Evolutionary conservation across 345 rosid species (phyloP).

Genomic region (Microcos paniculata): DNA sequence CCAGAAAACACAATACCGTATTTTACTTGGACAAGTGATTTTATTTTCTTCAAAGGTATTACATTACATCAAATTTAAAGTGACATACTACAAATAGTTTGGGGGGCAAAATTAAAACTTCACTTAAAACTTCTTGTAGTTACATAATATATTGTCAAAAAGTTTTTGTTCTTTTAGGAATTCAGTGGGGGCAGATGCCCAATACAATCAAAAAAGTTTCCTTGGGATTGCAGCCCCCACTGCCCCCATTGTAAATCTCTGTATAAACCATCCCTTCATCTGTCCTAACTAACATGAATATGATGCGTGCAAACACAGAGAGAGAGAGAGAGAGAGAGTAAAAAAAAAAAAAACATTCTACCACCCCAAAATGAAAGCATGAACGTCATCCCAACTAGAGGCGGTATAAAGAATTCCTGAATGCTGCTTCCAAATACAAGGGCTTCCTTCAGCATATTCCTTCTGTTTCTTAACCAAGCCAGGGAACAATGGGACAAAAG

Average conservation of each 20-base stretch:
- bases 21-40: no score
- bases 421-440: constrained; percentile 56
- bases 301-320: background rate
- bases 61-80: background rate
- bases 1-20: no score
- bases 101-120: background rate
- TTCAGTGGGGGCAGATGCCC: background rate
- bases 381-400: constrained; percentile 88
- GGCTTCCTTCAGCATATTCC: constrained; percentile 44
- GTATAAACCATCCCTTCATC: constrained; percentile 26
- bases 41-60: no score
- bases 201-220: background rate
- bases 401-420: constrained; percentile 85
- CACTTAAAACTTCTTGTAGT: background rate
- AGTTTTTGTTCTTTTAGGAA: background rate
- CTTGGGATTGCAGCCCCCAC: background rate
- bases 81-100: background rate
- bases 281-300: constrained; percentile 37
- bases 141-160: constrained; percentile 1
- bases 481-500: constrained; percentile 75
- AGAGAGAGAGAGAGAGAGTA: background rate
- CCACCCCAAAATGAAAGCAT: constrained; percentile 90
- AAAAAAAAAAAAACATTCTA: constrained; percentile 35
- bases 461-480: constrained; percentile 77
- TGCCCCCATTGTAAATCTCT: background rate